These are phyloP conservation scores for Dillenia suffruticosa DNA, from an alignment of 164 flowering plant species.

Conservation along the genomic window DNA sequence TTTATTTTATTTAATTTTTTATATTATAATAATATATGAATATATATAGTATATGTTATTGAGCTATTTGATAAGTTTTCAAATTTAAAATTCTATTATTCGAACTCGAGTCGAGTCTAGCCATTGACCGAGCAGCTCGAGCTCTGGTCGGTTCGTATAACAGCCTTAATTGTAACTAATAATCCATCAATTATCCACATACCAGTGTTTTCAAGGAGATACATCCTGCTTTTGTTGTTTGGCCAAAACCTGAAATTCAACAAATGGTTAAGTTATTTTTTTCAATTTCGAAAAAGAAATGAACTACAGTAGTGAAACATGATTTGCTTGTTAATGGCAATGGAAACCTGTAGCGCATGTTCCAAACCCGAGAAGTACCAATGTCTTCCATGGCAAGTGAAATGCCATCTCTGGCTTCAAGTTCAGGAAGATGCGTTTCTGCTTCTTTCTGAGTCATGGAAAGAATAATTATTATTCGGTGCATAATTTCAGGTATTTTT, in stretches of 20 bases:
- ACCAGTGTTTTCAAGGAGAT: slow-evolving; percentile 98
- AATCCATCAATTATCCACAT: neutral
- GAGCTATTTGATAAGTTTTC: too few species aligned
- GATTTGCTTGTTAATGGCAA: neutral
- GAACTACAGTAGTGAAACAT: neutral
- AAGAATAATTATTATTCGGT: too few species aligned
- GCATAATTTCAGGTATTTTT: too few species aligned
- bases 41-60: too few species aligned
- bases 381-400: slow-evolving; percentile 93
- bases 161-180: too few species aligned
- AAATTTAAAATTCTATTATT: too few species aligned
- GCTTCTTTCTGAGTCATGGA: slow-evolving; percentile 75
- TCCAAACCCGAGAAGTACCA: slow-evolving; percentile 93
- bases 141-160: too few species aligned
- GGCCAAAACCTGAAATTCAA: slow-evolving; percentile 90
- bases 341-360: slow-evolving; percentile 92
- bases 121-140: too few species aligned
- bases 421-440: slow-evolving; percentile 85
- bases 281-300: neutral
- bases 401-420: slow-evolving; percentile 95
- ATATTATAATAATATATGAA: too few species aligned
- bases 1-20: too few species aligned
- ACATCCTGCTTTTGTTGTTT: slow-evolving; percentile 99
- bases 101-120: too few species aligned
- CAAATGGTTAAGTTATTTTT: neutral